Percentiles rank a stretch among this genome's conserved stretches.
phyloP scores from a whole-genome alignment of 139 green algal genomes.

The Picochlorum sp. region DNA sequence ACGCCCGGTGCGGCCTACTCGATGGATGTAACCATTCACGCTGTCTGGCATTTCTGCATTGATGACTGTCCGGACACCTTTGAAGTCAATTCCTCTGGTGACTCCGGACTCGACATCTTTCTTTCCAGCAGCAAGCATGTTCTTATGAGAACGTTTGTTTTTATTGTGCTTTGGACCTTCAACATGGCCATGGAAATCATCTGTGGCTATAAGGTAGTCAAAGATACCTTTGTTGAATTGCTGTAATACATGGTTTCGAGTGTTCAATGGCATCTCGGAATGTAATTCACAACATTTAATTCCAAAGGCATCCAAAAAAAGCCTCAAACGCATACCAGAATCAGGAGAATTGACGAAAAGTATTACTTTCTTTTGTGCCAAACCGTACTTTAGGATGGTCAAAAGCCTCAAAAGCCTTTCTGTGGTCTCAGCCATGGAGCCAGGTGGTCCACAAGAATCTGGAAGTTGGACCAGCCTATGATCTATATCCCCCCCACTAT shows the following conservation, averaged over 20 bases:
- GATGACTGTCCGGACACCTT: constrained; percentile 84
- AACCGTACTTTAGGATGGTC: constrained; percentile 63
- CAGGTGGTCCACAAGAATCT: neutral
- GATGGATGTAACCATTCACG: constrained; percentile 70
- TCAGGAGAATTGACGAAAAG: constrained; percentile 87
- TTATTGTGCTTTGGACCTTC: neutral
- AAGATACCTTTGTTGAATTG: constrained; percentile 84
- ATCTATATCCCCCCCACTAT: constrained; percentile 29
- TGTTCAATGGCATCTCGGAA: constrained; percentile 72
- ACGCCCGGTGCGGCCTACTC: constrained; percentile 82
- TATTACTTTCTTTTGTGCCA: constrained; percentile 73
- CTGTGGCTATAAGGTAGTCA: constrained; percentile 86
- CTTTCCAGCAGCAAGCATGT: too few relatives aligned
- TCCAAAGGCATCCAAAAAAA: constrained; percentile 93
- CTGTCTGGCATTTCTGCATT: constrained; percentile 68
- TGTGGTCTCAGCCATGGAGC: constrained; percentile 1
- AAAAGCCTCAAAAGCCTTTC: constrained; percentile 65
- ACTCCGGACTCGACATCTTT: constrained; percentile 92
- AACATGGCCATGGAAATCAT: constrained; percentile 42
- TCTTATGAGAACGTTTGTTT: neutral
- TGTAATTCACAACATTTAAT: constrained; percentile 67
- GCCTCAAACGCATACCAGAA: constrained; percentile 57
- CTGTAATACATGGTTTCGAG: constrained; percentile 67
- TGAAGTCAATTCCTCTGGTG: constrained; percentile 92
- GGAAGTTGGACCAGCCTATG: constrained; percentile 38